Conservation (phyloP, 2,329 filamentous ascomycete species). For the Myrmaecium sp. region DNA sequence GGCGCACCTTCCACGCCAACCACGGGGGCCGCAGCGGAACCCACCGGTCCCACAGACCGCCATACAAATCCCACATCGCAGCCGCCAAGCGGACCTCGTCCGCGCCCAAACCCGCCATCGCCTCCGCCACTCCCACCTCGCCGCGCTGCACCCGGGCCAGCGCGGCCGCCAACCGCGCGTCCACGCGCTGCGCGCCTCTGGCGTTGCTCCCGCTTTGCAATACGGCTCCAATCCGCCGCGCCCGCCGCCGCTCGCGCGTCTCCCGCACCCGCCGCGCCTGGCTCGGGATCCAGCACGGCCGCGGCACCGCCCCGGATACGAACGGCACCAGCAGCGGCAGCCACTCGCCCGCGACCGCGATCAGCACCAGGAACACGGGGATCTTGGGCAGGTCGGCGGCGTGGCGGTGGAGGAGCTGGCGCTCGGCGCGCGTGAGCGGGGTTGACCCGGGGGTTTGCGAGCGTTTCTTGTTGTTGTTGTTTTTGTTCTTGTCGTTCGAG, state of each 20-base stretch:
- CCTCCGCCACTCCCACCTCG: conserved; percentile 9
- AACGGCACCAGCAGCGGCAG: conserved; percentile 63
- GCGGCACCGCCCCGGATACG: conserved; percentile 56
- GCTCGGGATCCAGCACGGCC: conserved; percentile 64
- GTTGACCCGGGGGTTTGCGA: neutral
- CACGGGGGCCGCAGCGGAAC: conserved; percentile 33
- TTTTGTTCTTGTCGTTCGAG: neutral
- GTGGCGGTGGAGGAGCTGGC: conserved; percentile 52
- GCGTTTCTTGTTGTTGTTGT: neutral
- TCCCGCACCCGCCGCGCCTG: conserved; percentile 47
- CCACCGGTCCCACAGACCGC: conserved; percentile 22
- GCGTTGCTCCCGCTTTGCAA: neutral
- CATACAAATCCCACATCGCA: conserved; percentile 22
- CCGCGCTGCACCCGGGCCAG: conserved; percentile 10
- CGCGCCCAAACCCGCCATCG: conserved; percentile 12
- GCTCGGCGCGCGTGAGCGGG: conserved; percentile 45
- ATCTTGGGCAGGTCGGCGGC: conserved; percentile 59
- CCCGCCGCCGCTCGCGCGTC: conserved; percentile 37
- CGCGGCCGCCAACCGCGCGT: neutral
- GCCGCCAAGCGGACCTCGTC: conserved; percentile 13
- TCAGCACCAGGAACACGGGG: conserved; percentile 58
- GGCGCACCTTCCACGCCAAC: conserved; percentile 36
- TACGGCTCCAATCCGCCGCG: conserved; percentile 28
- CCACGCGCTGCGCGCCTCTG: neutral
- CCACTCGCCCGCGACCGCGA: conserved; percentile 71